Base-by-base conservation (phyloP, 1,284 basidiomycete genomes). In the Afroboletus lepidellus region DNA sequence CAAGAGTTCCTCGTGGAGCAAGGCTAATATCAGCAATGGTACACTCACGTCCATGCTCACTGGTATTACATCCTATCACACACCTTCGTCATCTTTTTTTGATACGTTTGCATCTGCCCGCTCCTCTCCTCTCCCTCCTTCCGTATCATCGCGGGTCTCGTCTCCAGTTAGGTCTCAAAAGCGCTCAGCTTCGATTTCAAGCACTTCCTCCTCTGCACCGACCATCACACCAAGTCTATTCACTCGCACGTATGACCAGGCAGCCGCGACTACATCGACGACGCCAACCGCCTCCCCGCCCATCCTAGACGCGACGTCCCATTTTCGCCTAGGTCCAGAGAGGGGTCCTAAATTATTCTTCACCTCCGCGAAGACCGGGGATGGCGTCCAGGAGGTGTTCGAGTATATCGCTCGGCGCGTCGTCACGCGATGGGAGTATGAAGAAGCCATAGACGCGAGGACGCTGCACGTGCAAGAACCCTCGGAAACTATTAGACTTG, bases 301-400 rank as follows among this genome's bases (percentile, higher is more conserved):
- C 9, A 24, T 44, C 16, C 18, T 46, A 13, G 57, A 58, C 32
- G 13, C 42, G 48, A 48, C 21, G 23, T 36, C 39, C 18, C 16
- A 25, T 48, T 57, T 67, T 11, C 72, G 72, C 9, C 59, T 67
- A 0, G 63, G 65, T 4, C 77, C 73, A 0, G 77, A 80, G 38
- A 72, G 66, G 2, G 78, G 84, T 2, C 83, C 85, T 0, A 78
- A 74, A 58, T 68, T 88, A 7, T 87, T 90, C 67, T 83, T 86
- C 62, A 80, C 86, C 8, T 87, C 84, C 1, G 87, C 88, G 5
- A 87, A 87, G 67, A 87, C 84, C 12, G 87, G 88, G 0, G 75
- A 78, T 43, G 83, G 84, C n/a, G 84, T 90, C 1, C 51, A 65
- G 3, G 80, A 83, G 1, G 81, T 88, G 16, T 90, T 90, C 62